Evolutionary conservation across 2,329 filamentous ascomycete genomes (phyloP).

Genomic region (Nothophaeocryptopus gaeumannii): DNA sequence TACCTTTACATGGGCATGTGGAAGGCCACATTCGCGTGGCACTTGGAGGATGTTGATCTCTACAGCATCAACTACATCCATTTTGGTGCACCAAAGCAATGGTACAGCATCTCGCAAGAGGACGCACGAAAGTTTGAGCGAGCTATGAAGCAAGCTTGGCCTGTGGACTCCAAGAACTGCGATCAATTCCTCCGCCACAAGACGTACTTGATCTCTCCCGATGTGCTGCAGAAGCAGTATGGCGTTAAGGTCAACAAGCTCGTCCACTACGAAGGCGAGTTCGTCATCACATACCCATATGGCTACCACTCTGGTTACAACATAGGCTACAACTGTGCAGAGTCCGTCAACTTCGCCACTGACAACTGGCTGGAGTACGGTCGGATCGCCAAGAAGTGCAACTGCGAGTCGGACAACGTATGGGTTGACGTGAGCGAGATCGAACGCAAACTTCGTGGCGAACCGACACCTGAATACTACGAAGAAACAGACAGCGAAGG

Average conservation of each 20-base stretch:
- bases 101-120: conserved; percentile 98
- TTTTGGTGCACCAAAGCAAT: conserved; percentile 97
- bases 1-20: conserved; percentile 99
- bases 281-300: conserved; percentile 97
- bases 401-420: conserved; percentile 95
- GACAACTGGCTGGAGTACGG: conserved; percentile 95
- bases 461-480: conserved; percentile 74
- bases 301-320: conserved; percentile 99
- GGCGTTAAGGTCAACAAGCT: conserved; percentile 95
- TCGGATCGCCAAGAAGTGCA: conserved; percentile 91
- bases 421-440: conserved; percentile 98
- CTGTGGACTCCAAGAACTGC: conserved; percentile 89
- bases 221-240: conserved; percentile 79
- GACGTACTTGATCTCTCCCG: conserved; percentile 92
- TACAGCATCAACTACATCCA: conserved; percentile 99
- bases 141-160: conserved; percentile 94
- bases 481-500: conserved; percentile 73
- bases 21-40: conserved; percentile 99
- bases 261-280: conserved; percentile 93
- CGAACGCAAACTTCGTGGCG: conserved; percentile 86
- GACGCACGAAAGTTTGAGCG: conserved; percentile 90
- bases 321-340: conserved; percentile 95
- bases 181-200: conserved; percentile 97
- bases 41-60: conserved; percentile 95
- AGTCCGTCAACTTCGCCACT: conserved; percentile 96